Evolutionary conservation across 2,329 filamentous ascomycete genomes (phyloP).

Genomic region (Atkinsonella hypoxylon): DNA sequence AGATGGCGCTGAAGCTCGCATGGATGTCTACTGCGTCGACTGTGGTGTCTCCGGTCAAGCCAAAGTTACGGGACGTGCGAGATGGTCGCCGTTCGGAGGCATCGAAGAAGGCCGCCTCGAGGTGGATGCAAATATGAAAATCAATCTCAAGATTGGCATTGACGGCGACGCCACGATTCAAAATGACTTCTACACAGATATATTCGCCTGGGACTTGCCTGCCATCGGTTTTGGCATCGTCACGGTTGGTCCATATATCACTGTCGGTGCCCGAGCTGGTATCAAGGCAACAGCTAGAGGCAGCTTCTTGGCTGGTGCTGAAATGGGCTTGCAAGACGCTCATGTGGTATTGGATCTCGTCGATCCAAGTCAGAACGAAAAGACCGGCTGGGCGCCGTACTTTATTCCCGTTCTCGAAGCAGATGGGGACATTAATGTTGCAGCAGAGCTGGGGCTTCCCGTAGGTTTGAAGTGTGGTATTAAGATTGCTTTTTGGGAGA

Average conservation of each 20-base stretch:
- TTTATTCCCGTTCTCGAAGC: constrained; percentile 19
- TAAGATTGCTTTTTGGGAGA: constrained; percentile 12
- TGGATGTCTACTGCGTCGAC: constrained; percentile 6
- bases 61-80: constrained; percentile 3
- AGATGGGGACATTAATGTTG: constrained; percentile 14
- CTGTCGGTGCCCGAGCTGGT: constrained; percentile 12
- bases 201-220: constrained; percentile 15
- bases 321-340: constrained; percentile 11
- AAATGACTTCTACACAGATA: constrained; percentile 11
- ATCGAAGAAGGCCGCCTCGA: constrained; percentile 13
- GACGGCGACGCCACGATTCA: constrained; percentile 15
- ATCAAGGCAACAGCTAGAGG: constrained; percentile 15
- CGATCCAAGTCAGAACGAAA: constrained; percentile 10
- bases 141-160: constrained; percentile 19
- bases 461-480: constrained; percentile 15
- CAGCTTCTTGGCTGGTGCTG: constrained; percentile 17
- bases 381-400: constrained; percentile 15
- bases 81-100: constrained; percentile 7
- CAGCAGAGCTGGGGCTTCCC: constrained; percentile 17
- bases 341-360: constrained; percentile 13
- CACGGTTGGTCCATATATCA: constrained; percentile 15
- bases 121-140: constrained; percentile 7
- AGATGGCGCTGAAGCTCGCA: neutral
- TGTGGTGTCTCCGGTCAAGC: constrained; percentile 4
- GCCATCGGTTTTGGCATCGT: constrained; percentile 15